Conservation (phyloP, 2,329 filamentous ascomycete species). For the Drechslerella coelobrocha region DNA sequence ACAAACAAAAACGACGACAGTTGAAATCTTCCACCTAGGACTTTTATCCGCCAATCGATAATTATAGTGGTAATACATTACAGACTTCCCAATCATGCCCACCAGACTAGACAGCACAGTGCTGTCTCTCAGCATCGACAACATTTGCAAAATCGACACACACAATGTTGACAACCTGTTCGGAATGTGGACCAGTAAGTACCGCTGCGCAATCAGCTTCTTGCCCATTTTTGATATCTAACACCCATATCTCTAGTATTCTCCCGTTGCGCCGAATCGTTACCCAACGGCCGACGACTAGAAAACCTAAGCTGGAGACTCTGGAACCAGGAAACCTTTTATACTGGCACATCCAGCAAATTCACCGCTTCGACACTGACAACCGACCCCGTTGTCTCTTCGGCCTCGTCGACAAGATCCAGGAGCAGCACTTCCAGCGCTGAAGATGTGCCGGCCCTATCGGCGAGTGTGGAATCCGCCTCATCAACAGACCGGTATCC, state of each 20-base stretch:
- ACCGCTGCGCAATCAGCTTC: constrained; percentile 8
- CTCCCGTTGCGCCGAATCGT: constrained; percentile 88
- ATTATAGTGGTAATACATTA: constrained; percentile 36
- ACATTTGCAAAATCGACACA: constrained; percentile 94
- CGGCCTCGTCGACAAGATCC: constrained; percentile 45
- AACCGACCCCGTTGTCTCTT: constrained; percentile 11
- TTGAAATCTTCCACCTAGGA: constrained; percentile 6
- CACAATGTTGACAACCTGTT: constrained; percentile 90
- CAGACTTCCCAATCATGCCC: constrained; percentile 69
- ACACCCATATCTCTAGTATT: constrained; percentile 69
- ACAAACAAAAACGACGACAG: not conserved
- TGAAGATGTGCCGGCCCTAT: constrained; percentile 74
- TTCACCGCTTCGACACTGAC: constrained; percentile 32
- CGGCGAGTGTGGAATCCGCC: constrained; percentile 77
- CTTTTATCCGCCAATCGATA: constrained; percentile 6
- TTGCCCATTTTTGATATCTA: constrained; percentile 31
- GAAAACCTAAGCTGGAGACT: constrained; percentile 96
- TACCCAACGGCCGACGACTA: constrained; percentile 88
- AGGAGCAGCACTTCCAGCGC: constrained; percentile 59
- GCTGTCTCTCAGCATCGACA: constrained; percentile 86
- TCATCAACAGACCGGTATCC: constrained; percentile 65
- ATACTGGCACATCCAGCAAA: constrained; percentile 57
- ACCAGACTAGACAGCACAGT: constrained; percentile 82
- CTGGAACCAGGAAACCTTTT: constrained; percentile 93
- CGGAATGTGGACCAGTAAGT: constrained; percentile 95